A percentile compares a stretch with the other conserved stretches of the same genome.
phyloP scores from a whole-genome alignment of 2,329 filamentous ascomycete genomes.

The Fusarium sp. region DNA sequence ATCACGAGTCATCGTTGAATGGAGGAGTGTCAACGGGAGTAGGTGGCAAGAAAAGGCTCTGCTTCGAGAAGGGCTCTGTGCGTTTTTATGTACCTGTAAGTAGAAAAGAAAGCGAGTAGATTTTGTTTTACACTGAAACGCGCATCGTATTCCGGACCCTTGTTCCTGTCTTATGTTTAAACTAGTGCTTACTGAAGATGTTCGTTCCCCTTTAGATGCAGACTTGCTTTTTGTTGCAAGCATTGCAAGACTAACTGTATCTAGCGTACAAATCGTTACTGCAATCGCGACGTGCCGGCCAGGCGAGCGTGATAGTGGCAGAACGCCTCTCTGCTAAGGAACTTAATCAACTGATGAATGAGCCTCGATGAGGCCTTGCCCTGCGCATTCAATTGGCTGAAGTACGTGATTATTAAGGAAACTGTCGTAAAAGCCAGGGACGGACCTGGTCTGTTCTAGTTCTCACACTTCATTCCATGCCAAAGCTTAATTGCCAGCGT shows the following conservation, averaged over 20 bases:
- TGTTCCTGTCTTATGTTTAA: not conserved
- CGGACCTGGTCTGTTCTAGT: not conserved
- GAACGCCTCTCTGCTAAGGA: not conserved
- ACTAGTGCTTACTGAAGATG: not conserved
- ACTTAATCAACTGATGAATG: not conserved
- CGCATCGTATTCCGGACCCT: not conserved
- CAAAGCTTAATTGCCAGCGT: not conserved
- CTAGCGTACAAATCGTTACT: not conserved
- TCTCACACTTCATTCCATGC: not conserved
- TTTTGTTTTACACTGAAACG: not conserved
- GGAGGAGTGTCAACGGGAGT: not conserved
- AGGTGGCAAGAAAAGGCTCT: not conserved
- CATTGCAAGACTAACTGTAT: not conserved
- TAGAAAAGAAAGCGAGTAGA: not conserved
- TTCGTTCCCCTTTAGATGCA: too few species aligned
- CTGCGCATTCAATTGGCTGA: not conserved
- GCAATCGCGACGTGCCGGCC: not conserved
- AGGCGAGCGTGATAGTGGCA: not conserved
- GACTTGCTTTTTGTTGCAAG: not conserved
- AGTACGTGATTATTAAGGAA: not conserved
- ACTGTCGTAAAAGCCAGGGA: not conserved
- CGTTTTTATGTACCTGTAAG: not conserved
- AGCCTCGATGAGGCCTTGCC: not conserved
- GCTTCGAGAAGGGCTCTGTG: not conserved
- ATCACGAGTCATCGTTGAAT: not conserved